phyloP scores from a whole-genome alignment of 495 filamentous ascomycete genomes.

The Thermochaetoides thermophila region DNA sequence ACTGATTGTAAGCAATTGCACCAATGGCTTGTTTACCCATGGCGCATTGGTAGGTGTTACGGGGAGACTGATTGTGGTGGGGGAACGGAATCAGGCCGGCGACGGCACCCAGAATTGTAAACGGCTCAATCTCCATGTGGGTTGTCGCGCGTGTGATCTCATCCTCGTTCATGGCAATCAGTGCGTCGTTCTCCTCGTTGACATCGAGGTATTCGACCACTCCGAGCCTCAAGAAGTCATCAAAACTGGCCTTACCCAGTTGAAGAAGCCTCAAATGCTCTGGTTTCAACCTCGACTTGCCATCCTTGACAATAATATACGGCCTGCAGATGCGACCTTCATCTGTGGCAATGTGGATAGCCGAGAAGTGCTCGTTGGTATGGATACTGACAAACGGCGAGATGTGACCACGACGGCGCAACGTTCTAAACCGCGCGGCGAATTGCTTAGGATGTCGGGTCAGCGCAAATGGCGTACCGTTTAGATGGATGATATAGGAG shows the following conservation, averaged over 20 bases:
- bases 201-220: slow-evolving; percentile 94
- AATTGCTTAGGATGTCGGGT: slow-evolving; percentile 74
- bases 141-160: slow-evolving; percentile 70
- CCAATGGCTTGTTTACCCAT: slow-evolving; percentile 99
- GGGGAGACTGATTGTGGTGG: slow-evolving; percentile 96
- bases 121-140: slow-evolving; percentile 94
- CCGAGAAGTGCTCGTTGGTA: slow-evolving; percentile 80
- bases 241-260: slow-evolving; percentile 69
- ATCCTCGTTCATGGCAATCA: slow-evolving; percentile 77
- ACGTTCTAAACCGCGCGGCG: slow-evolving; percentile 61
- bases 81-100: slow-evolving; percentile 95
- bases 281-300: slow-evolving; percentile 59
- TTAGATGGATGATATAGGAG: slow-evolving; percentile 84
- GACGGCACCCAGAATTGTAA: slow-evolving; percentile 93
- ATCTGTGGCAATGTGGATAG: slow-evolving; percentile 91
- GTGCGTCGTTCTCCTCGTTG: slow-evolving; percentile 93
- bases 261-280: slow-evolving; percentile 65
- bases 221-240: slow-evolving; percentile 78
- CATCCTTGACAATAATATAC: slow-evolving; percentile 82
- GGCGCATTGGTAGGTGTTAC: slow-evolving; percentile 98
- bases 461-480: slow-evolving; percentile 80
- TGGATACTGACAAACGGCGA: slow-evolving; percentile 92
- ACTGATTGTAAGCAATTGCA: slow-evolving; percentile 93
- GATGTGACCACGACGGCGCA: slow-evolving; percentile 74
- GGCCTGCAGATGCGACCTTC: slow-evolving; percentile 93